Evolutionary conservation across 345 rosid species (phyloP), one percentile per base, ranked within the genome.

Genomic region (Kandelia obovata): DNA sequence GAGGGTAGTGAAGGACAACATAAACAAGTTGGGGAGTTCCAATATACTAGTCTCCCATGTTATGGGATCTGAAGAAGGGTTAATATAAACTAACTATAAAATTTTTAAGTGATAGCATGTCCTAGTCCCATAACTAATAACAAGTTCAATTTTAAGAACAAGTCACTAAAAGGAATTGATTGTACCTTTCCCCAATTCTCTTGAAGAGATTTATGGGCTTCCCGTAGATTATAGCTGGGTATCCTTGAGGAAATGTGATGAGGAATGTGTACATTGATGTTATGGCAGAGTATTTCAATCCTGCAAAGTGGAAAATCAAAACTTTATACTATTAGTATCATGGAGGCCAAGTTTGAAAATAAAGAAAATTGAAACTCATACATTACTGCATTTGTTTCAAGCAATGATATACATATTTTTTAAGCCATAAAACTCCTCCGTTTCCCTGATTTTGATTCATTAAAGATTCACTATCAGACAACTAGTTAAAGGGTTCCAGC

Each of bases 271-370:
- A 94, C 92, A 58, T 86, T 94, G 58, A 94, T 94, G 66, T 87
- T 79, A 73, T 88, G 96, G 80, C 99, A 95, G 17, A 95, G 93
- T 68, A 88, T 79, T 79, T 95, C 96, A 78, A 95, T 79, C 99
- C 97, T 94, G 83, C 71, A 61, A 51, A 67, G 62, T 39, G 53
- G 58, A 78, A 76, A 75, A 76, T 23, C 31, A 52, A 71, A 56
- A 61, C 55, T 65, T 67, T 56, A 8, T 56, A 1, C 21, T 67
- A 9, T 28, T 19, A 5, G 37, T 57, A 62, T 11, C 21, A 20
- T 1, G 5, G 31, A 39, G 63, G 13, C 23, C 21, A 28, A 31
- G 23, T 20, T 21, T 67, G 11, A 21, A 56, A 56, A 27, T 27
- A 37, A 67, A 25, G 34, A 60, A 8, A 23, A 31, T 67, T 35